Conservation (phyloP, 2,329 filamentous ascomycete genomes). For the Stachybotrys chartarum region DNA sequence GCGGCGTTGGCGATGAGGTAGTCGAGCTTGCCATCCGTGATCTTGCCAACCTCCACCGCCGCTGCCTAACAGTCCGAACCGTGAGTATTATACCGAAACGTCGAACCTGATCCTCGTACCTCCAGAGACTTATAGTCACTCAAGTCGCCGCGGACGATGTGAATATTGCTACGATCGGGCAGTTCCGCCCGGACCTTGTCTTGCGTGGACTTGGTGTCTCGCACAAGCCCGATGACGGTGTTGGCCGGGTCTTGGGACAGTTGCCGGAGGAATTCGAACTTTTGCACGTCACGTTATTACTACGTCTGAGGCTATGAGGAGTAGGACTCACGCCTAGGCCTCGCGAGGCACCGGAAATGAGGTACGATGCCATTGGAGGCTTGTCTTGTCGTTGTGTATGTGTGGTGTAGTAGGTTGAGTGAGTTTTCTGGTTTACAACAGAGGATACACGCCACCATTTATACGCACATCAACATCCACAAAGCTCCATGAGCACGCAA, state of each 20-base stretch:
- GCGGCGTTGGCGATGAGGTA: slow-evolving; percentile 45
- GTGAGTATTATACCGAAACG: neutral
- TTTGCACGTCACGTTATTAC: neutral
- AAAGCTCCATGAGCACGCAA: too few species aligned
- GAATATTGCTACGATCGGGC: slow-evolving; percentile 13
- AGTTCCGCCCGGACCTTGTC: slow-evolving; percentile 21
- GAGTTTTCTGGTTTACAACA: too few species aligned
- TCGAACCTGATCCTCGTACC: neutral
- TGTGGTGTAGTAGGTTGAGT: too few species aligned
- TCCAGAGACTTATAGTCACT: slow-evolving; percentile 5
- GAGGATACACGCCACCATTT: too few species aligned
- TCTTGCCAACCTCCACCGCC: slow-evolving; percentile 19
- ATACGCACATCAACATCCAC: too few species aligned
- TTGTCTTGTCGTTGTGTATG: too few species aligned
- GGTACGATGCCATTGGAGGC: slow-evolving; percentile 5
- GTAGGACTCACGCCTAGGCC: slow-evolving; percentile 6
- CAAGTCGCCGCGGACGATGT: slow-evolving; percentile 4
- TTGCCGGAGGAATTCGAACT: slow-evolving; percentile 27
- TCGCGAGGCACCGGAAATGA: slow-evolving; percentile 7
- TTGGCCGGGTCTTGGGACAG: slow-evolving; percentile 33
- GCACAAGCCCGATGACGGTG: slow-evolving; percentile 34
- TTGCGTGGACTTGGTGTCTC: slow-evolving; percentile 30
- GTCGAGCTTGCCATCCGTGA: slow-evolving; percentile 33
- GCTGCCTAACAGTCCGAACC: neutral
- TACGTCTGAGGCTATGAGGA: neutral